Base-by-base conservation (phyloP, 176 grass and related monocot species). In the Zea luxurians region DNA sequence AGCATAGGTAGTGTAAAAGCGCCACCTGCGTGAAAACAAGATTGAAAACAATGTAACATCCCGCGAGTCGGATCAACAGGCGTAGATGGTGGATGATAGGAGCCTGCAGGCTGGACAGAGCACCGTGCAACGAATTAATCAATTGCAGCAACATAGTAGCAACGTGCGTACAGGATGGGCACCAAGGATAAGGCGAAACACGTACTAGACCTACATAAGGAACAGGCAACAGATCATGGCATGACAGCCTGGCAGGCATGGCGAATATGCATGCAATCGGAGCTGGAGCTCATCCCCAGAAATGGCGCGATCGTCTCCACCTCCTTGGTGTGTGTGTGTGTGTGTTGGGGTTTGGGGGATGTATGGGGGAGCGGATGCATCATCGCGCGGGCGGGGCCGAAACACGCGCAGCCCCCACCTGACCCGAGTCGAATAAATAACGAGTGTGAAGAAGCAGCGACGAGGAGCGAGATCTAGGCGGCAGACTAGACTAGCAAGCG, bases 1-100 rank as follows among this genome's bases (percentile, higher is more conserved):
- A 71, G 71, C 48, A 75, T 59, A 76, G 57, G 41, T 49, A 48
- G 70, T 64, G 15, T 61, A 70, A 54, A 76, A 49, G 34, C 21
- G 58, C 82, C 13, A 81, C 87, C 87, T 89, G 75, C 71, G 65
- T 53, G 48, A 17, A 82, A 81, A 70, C 2, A 48, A 70, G 52
- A 76, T 43, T 18, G 2, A 68, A 17, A 27, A 27, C 27, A 27
- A 27, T 27, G 27, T 27, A 27, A 27, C 27, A 27, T 27, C 27
- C 27, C 27, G 27, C 4, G n/a, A 4, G 13, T 64, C n/a, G 66
- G 61, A 82, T 37, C 41, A 74, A 74, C 8, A 15, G n/a, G 7
- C 16, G 66, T 36, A 12, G 44, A 48, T 48, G 18, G 0, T 34
- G 17, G 10, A 69, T 7, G 44, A n/a, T 48, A 70, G 1, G 67